Evolutionary conservation across 768 basidiomycete species (phyloP), one percentile per base, ranked within the genome.

Genomic region (Serendipita sp.): DNA sequence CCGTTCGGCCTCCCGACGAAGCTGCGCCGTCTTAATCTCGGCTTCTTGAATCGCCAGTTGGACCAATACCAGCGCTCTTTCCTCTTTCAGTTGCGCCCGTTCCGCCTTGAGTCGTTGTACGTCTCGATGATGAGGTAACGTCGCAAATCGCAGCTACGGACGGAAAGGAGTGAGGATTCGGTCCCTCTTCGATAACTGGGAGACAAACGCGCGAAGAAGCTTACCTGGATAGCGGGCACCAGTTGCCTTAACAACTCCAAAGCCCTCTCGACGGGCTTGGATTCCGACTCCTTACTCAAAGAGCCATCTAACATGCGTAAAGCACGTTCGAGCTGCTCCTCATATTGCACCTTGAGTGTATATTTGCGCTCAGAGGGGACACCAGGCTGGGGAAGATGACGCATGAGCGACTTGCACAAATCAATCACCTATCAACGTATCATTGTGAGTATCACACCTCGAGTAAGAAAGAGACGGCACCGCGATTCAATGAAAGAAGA

Each of bases 31-130:
- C 53, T 58, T 58, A 24, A 58, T 58, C 53, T 58, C 53, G 24
- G 53, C 22, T 58, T 58, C 53, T 58, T 58, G 53, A 22, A 58
- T 24, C 22, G 53, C 53, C 11, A 58, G 13, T n/a, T 58, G 53
- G 13, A 58, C 53, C 5, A 58, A 24, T 11, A 58, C 53, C 17
- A 58, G 53, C 17, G 53, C 53, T 24, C 53, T 13, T 4, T 58
- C 53, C 24, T 58, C 53, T 34, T 58, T 58, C 22, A 58, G 22
- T n/a, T 58, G 53, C 11, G 31, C 24, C 11, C 53, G 53, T 34
- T 58, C 22, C 17, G 53, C 17, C 53, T 58, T 58, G 53, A 58
- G 53, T n/a, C 31, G 22, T 31, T 58, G 24, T 11, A 58, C 53
- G 17, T 58, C 53, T 22, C 53, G 53, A n/a, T 58, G 53, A 33